Evolutionary conservation across 495 filamentous ascomycete species (phyloP), one percentile per base, ranked within the genome.

Genomic region (Neurospora sp.): DNA sequence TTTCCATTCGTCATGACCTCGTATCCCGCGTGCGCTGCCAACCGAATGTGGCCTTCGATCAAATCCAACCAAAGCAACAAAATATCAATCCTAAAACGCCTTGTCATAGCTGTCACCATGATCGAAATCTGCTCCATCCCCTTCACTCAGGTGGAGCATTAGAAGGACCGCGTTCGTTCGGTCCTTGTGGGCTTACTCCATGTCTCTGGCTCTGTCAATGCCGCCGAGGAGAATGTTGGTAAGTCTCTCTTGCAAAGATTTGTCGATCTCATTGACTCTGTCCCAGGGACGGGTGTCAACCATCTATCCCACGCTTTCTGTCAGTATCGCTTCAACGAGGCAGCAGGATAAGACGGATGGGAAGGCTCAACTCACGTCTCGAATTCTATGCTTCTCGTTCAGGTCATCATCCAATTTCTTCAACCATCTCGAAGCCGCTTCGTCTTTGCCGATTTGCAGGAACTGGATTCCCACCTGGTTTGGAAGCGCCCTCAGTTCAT

Each of bases 401-500:
- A 76, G 70, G 31, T 69, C 46, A 18, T 76, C 73, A 66, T 76
- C 75, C 60, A 76, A 60, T 18, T 46, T 40, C 39, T 37, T 62
- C 12, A 74, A 70, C 75, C 75, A 76, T 39, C 37, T 27, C 20
- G 73, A 73, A 20, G 91, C 93, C 3, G 80, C 83, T 35, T 83
- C 77, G 76, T 95, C 91, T 41, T 91, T 85, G 39, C 94, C 94
- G 39, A 97, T 90, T 81, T 95, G 93, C 81, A 97, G 92, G 79
- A 97, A 94, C 77, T 97, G 94, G 70, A 97, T 90, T 4, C 94
- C 93, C 3, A 96, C 84, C 81, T 97, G 94, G 84, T 91, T 92
- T 39, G 90, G 85, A 60, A 89, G 87, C 5, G 93, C 93, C n/a
- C 90, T 85, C 9, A 89, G 79, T 27, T 80, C 82, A 76, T 97